Evolutionary conservation across 2,329 filamentous ascomycete species (phyloP).

Genomic region (Diaporthe sp.): DNA sequence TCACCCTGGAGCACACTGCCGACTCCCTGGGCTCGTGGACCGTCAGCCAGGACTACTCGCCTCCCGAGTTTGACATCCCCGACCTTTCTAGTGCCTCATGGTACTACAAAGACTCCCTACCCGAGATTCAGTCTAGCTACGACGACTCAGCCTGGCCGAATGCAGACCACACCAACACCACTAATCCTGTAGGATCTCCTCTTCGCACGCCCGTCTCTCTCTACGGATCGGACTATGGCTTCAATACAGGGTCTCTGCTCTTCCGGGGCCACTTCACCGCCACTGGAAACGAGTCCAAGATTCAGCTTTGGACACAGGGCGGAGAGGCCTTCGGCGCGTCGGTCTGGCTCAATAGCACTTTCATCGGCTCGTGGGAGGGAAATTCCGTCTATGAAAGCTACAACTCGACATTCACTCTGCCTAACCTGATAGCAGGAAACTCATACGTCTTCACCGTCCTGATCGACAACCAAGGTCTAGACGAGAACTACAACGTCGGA

Average conservation of each 20-base stretch:
- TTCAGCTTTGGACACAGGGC: slow-evolving; percentile 72
- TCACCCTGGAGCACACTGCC: slow-evolving; percentile 54
- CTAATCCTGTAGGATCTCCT: slow-evolving; percentile 73
- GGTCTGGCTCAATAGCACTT: slow-evolving; percentile 71
- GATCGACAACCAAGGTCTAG: slow-evolving; percentile 78
- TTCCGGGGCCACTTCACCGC: slow-evolving; percentile 77
- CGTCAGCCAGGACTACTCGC: slow-evolving; percentile 59
- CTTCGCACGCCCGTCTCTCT: slow-evolving; percentile 73
- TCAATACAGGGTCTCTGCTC: slow-evolving; percentile 74
- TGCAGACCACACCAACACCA: slow-evolving; percentile 67
- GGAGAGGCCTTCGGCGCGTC: slow-evolving; percentile 75
- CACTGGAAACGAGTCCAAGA: slow-evolving; percentile 64
- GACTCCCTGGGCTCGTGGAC: slow-evolving; percentile 65
- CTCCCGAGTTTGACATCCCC: slow-evolving; percentile 68
- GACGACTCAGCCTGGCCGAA: slow-evolving; percentile 77
- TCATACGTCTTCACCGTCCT: slow-evolving; percentile 75
- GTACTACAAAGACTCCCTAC: slow-evolving; percentile 79
- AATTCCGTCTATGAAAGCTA: slow-evolving; percentile 60
- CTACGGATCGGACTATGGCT: slow-evolving; percentile 79
- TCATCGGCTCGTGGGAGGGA: slow-evolving; percentile 74
- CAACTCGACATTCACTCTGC: slow-evolving; percentile 69
- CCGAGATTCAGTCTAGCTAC: slow-evolving; percentile 75
- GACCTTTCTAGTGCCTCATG: slow-evolving; percentile 72
- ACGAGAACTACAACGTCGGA: slow-evolving; percentile 72
- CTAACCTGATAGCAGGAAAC: slow-evolving; percentile 63